Conservation (phyloP, 2,329 filamentous ascomycete genomes). For the Mycosphaerella sp. region DNA sequence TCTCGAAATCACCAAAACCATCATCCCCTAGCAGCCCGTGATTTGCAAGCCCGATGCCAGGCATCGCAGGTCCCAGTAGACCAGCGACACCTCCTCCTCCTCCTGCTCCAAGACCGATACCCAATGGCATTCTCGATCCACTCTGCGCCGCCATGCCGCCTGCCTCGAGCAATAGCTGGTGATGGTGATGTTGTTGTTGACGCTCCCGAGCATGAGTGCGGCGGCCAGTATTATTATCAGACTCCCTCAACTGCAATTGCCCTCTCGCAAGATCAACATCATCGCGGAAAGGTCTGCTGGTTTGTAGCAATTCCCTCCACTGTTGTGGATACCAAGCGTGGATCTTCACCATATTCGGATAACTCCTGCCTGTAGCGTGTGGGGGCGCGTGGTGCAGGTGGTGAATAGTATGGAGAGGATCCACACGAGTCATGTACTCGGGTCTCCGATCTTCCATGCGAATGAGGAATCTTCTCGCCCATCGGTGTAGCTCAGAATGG, state of each 20-base stretch:
- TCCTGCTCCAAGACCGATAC: not conserved
- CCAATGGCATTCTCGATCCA: too few species aligned
- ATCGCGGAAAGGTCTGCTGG: slow-evolving; percentile 12
- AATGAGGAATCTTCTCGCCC: slow-evolving; percentile 22
- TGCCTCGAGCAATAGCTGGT: too few species aligned
- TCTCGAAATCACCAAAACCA: not conserved
- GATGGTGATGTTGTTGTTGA: too few species aligned
- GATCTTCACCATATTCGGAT: slow-evolving; percentile 10
- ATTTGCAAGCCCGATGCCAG: not conserved
- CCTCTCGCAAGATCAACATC: slow-evolving; percentile 1
- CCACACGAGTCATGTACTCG: not conserved
- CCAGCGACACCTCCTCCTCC: not conserved
- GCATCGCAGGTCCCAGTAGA: not conserved
- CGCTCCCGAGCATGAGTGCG: too few species aligned
- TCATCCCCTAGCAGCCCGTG: not conserved
- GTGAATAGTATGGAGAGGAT: not conserved
- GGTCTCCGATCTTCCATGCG: slow-evolving; percentile 2
- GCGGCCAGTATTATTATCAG: not conserved
- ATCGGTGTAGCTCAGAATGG: slow-evolving; percentile 26
- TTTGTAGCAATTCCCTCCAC: not conserved
- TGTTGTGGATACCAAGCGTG: not conserved
- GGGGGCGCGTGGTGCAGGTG: not conserved
- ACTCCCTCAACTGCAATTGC: not conserved
- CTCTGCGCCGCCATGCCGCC: not conserved
- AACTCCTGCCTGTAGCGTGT: not conserved